A percentile compares a stretch with the other conserved stretches of the same genome.
Evolutionary conservation across 108 stramenopile species (phyloP).

Genomic region (Cyclotella baltica): DNA sequence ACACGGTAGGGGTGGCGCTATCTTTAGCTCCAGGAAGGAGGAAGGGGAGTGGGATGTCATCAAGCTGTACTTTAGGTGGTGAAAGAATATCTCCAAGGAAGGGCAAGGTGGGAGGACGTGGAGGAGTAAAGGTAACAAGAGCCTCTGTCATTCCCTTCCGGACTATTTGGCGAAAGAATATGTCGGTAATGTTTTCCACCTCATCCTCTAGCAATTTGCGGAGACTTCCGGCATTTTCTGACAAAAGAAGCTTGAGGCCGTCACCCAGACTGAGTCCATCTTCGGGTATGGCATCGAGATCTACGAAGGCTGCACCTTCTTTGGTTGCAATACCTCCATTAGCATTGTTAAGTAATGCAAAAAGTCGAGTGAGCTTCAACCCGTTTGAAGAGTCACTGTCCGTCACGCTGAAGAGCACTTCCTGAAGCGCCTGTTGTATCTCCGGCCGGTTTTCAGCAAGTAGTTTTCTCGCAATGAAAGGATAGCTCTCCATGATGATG

Average conservation of each 20-base stretch:
- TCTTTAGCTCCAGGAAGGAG: slow-evolving; percentile 56
- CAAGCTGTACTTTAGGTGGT: slow-evolving; percentile 74
- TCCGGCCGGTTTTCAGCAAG: slow-evolving; percentile 81
- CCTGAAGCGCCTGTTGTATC: slow-evolving; percentile 83
- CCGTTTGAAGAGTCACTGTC: slow-evolving; percentile 54
- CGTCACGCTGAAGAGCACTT: slow-evolving; percentile 78
- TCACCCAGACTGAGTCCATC: slow-evolving; percentile 74
- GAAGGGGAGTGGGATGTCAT: slow-evolving; percentile 75
- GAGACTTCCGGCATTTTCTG: slow-evolving; percentile 75
- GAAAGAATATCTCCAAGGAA: slow-evolving; percentile 76
- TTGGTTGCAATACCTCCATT: slow-evolving; percentile 69
- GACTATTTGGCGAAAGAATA: slow-evolving; percentile 79
- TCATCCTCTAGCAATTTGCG: slow-evolving; percentile 77
- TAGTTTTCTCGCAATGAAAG: slow-evolving; percentile 89
- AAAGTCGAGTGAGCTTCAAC: slow-evolving; percentile 76
- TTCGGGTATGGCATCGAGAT: slow-evolving; percentile 85
- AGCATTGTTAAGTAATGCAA: slow-evolving; percentile 87
- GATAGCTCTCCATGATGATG: slow-evolving; percentile 90
- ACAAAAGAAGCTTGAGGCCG: slow-evolving; percentile 77
- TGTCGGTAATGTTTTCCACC: slow-evolving; percentile 79
- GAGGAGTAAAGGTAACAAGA: slow-evolving; percentile 70
- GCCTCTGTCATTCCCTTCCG: slow-evolving; percentile 79
- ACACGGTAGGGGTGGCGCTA: slow-evolving; percentile 34
- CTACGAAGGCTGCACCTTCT: slow-evolving; percentile 86
- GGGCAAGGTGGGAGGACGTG: slow-evolving; percentile 69